Percentiles rank a stretch among this genome's conserved stretches.
phyloP scores from a whole-genome alignment of 331 rosid species.

The Malus hybrid region DNA sequence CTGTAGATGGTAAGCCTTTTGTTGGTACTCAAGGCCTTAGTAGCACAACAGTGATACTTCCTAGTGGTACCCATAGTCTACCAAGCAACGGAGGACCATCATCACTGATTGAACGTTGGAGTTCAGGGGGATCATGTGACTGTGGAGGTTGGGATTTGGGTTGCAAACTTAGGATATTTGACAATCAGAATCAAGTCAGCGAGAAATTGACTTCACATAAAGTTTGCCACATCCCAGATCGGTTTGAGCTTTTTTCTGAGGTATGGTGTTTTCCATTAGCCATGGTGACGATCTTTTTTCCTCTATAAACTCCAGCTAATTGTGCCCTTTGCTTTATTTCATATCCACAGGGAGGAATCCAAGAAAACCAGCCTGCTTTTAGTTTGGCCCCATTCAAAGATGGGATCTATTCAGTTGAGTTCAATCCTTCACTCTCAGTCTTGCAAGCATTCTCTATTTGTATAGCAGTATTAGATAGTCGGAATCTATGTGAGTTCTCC shows the following conservation, averaged over 20 bases:
- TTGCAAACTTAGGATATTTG: constrained; percentile 66
- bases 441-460: constrained; percentile 90
- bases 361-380: constrained; percentile 42
- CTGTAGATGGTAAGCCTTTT: constrained; percentile 9
- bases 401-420: constrained; percentile 69
- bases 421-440: constrained; percentile 57
- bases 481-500: constrained; percentile 37
- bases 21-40: constrained; percentile 19
- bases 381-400: constrained; percentile 52
- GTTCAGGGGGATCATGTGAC: constrained; percentile 86
- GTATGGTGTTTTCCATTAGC: constrained; percentile 34
- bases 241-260: constrained; percentile 65
- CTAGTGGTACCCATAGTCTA: constrained; percentile 81
- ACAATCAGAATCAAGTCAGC: constrained; percentile 35
- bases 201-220: constrained; percentile 35
- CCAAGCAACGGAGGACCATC: constrained; percentile 97
- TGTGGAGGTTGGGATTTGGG: constrained; percentile 99
- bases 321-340: constrained; percentile 8
- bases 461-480: constrained; percentile 68
- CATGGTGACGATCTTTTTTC: not conserved
- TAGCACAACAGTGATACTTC: constrained; percentile 71
- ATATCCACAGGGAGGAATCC: constrained; percentile 51
- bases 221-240: constrained; percentile 27
- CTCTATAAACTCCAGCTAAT: constrained; percentile 3
- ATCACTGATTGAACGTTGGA: constrained; percentile 91